Conservation (phyloP, 495 filamentous ascomycete genomes). For the Xylaria palmicola region DNA sequence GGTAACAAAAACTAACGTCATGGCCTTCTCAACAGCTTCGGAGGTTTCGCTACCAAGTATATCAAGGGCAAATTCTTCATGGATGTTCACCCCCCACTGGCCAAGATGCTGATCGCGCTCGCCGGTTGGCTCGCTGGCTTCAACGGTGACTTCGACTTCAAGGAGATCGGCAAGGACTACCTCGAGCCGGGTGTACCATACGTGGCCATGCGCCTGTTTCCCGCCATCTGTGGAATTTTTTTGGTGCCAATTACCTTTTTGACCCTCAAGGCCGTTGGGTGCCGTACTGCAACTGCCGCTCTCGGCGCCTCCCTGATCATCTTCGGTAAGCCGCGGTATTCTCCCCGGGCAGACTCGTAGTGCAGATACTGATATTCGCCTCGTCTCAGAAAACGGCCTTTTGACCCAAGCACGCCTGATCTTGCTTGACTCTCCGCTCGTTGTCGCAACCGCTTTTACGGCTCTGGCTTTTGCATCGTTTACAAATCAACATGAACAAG, state of each 20-base stretch:
- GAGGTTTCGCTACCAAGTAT: constrained; percentile 96
- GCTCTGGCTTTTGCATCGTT: constrained; percentile 89
- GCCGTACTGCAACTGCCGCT: constrained; percentile 76
- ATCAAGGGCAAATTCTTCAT: constrained; percentile 99
- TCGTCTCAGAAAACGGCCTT: constrained; percentile 78
- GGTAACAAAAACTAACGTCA: constrained; percentile 25
- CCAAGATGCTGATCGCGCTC: constrained; percentile 91
- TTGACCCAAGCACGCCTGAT: constrained; percentile 94
- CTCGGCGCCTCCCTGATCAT: constrained; percentile 83
- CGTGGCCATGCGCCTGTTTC: constrained; percentile 94
- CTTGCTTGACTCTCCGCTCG: constrained; percentile 89
- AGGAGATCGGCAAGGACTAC: constrained; percentile 99
- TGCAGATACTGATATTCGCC: constrained; percentile 17
- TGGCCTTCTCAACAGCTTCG: constrained; percentile 63
- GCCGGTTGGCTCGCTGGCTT: constrained; percentile 96
- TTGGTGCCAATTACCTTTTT: constrained; percentile 91
- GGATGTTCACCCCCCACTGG: constrained; percentile 98
- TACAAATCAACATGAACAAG: constrained; percentile 94
- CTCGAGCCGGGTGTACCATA: constrained; percentile 92
- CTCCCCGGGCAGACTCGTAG: constrained; percentile 2
- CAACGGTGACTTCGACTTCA: constrained; percentile 95
- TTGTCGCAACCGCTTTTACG: constrained; percentile 91
- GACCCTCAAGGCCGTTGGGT: constrained; percentile 87
- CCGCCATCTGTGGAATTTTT: constrained; percentile 81
- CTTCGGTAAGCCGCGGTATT: constrained; percentile 63